phyloP scores from a whole-genome alignment of 306 rosid species.

The Mimosa bimucronata region DNA sequence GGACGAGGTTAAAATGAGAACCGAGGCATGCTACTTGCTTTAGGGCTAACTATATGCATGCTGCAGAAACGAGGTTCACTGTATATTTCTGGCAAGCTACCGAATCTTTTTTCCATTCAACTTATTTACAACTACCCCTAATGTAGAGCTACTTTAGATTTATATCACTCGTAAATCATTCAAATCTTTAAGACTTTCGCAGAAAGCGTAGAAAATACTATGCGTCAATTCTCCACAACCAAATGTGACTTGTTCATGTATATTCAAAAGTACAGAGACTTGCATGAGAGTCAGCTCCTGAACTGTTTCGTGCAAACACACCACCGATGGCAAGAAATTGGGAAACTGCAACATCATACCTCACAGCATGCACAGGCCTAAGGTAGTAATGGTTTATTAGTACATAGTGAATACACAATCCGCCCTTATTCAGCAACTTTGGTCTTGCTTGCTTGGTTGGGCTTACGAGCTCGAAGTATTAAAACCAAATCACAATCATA shows the following conservation, averaged over 20 bases:
- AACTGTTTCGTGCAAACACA: not conserved
- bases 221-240: not conserved
- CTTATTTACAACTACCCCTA: too few species aligned
- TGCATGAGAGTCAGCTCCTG: not conserved
- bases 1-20: not conserved
- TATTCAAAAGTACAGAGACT: not conserved
- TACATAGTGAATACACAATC: slow-evolving; percentile 25
- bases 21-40: too few species aligned
- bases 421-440: slow-evolving; percentile 41
- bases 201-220: too few species aligned
- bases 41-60: too few species aligned
- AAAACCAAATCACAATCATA: slow-evolving; percentile 24
- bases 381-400: slow-evolving; percentile 34
- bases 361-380: slow-evolving; percentile 9
- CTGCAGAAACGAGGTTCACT: too few species aligned
- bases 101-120: too few species aligned
- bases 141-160: too few species aligned
- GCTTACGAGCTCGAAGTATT: slow-evolving; percentile 32
- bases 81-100: too few species aligned
- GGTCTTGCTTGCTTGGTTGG: slow-evolving; percentile 34
- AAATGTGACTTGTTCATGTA: not conserved
- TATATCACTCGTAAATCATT: too few species aligned
- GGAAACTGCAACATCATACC: slow-evolving; percentile 14
- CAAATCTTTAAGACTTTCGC: too few species aligned
- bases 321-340: slow-evolving; percentile 19